Conservation (phyloP, 2,329 filamentous ascomycete genomes). For the Colletotrichum simmondsii region DNA sequence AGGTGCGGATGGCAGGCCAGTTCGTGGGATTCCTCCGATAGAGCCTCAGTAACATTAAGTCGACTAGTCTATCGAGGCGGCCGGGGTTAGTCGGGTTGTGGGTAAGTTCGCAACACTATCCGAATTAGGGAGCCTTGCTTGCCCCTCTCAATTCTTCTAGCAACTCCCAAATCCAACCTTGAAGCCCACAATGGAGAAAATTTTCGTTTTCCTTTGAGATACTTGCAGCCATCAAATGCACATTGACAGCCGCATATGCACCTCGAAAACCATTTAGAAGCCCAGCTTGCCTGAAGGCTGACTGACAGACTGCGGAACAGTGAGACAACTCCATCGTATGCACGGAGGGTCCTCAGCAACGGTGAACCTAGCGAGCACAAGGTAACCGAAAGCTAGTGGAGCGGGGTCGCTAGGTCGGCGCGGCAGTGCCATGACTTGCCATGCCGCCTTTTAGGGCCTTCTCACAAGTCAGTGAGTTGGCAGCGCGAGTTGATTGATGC, state of each 20-base stretch:
- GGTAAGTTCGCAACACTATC: conserved; percentile 31
- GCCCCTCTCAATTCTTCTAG: conserved; percentile 10
- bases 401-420: conserved; percentile 9
- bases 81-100: conserved; percentile 10
- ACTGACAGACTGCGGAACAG: background rate
- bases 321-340: background rate
- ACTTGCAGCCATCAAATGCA: conserved; percentile 15
- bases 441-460: background rate
- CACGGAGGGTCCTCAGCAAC: conserved; percentile 13
- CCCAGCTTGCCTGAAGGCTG: background rate
- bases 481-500: background rate
- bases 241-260: conserved; percentile 13
- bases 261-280: background rate
- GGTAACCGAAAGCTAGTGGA: conserved; percentile 5
- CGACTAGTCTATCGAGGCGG: background rate
- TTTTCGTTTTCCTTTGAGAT: background rate
- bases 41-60: conserved; percentile 23
- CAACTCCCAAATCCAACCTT: conserved; percentile 7
- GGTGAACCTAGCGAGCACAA: conserved; percentile 8
- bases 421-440: conserved; percentile 4
- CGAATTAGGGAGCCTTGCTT: conserved; percentile 15
- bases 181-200: background rate
- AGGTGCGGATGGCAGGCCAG: conserved; percentile 19
- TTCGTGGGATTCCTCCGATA: conserved; percentile 4
- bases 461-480: background rate